These are phyloP conservation scores for Apiotrichum domesticum DNA, from an alignment of 1,284 basidiomycete species.

Conservation along the genomic window DNA sequence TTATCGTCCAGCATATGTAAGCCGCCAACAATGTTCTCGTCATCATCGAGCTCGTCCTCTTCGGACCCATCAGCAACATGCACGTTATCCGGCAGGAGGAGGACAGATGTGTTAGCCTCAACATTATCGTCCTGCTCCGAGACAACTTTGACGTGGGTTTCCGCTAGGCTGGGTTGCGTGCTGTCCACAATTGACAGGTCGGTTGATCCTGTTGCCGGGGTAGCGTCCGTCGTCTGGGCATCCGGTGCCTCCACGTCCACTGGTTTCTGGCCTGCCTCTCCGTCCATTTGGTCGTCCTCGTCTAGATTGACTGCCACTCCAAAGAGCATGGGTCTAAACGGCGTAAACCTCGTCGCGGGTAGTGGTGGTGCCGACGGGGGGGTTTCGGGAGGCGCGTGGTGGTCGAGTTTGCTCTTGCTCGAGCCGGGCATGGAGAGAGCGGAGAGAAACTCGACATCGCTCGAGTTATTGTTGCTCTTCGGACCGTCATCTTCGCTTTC, in stretches of 20 bases:
- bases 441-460: too few species aligned
- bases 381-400: neutral
- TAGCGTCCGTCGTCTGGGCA: too few species aligned
- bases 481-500: too few species aligned
- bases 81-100: slow-evolving; percentile 25
- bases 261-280: too few species aligned
- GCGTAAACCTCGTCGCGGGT: neutral
- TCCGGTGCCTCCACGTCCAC: too few species aligned
- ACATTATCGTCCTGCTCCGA: neutral
- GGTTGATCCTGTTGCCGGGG: too few species aligned
- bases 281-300: neutral
- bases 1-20: slow-evolving; percentile 35
- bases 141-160: too few species aligned
- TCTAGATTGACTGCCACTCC: slow-evolving; percentile 1
- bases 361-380: neutral
- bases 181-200: too few species aligned
- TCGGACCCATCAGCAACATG: slow-evolving; percentile 2
- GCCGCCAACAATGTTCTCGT: slow-evolving; percentile 21
- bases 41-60: slow-evolving; percentile 3
- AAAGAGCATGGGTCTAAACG: slow-evolving; percentile 4
- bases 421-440: too few species aligned
- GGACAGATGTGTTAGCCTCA: neutral
- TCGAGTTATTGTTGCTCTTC: too few species aligned
- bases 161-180: too few species aligned
- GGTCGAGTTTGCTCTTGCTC: too few species aligned